Evolutionary conservation across 163 green algal genomes (phyloP).

Genomic region (Chloromonas sp.): DNA sequence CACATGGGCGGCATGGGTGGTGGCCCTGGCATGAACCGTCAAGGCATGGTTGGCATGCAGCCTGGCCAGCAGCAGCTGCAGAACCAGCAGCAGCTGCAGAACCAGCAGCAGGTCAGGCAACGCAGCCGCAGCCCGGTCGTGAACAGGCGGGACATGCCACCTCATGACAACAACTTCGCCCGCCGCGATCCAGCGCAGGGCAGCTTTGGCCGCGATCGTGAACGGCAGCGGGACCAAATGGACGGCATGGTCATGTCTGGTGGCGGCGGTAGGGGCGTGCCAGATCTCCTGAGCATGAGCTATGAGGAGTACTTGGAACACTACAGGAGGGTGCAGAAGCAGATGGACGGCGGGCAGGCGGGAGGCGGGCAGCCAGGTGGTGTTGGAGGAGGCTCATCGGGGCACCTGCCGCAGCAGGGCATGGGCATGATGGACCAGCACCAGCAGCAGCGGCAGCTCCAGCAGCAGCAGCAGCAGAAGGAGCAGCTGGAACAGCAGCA

Average conservation of each 20-base stretch:
- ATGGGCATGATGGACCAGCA: no score
- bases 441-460: no score
- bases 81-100: not conserved
- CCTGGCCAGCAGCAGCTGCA: constrained; percentile 11
- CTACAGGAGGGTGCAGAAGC: constrained; percentile 20
- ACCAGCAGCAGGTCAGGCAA: not conserved
- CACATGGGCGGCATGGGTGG: no score
- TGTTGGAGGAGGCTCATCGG: not conserved
- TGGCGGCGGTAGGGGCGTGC: not conserved
- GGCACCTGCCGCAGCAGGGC: no score
- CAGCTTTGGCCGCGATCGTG: not conserved
- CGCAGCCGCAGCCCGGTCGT: not conserved
- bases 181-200: no score
- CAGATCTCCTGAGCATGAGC: constrained; percentile 19
- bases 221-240: not conserved
- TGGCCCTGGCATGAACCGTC: not conserved
- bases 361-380: not conserved
- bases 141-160: not conserved
- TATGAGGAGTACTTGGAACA: constrained; percentile 36
- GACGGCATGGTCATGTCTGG: not conserved
- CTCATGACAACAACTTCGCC: no score
- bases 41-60: constrained; percentile 4
- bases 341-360: constrained; percentile 9
- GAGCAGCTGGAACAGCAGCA: not conserved
- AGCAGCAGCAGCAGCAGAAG: not conserved